Evolutionary conservation across 2,329 filamentous ascomycete genomes (phyloP), one percentile per base, ranked within the genome.

Genomic region (Penicillium sp.): DNA sequence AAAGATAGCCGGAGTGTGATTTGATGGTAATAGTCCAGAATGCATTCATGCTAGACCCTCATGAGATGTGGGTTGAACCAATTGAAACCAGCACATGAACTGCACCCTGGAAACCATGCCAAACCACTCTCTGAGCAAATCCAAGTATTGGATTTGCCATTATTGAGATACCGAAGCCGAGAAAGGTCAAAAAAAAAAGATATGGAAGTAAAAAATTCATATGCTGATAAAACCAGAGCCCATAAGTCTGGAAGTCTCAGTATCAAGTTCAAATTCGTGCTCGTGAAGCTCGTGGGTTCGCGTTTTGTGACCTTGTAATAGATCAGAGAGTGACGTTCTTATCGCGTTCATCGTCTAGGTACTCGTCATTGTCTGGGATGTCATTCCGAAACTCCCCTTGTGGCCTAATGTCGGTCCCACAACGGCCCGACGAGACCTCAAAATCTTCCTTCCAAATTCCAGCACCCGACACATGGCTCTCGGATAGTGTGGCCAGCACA

Each of bases 221-320:
- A 63, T 53, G 59, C 60, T 56, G 49, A 62, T 48, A 52, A 41
- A 19, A 38, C 42, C 41, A 51, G 58, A 49, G 54, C 31, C 41
- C 52, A 21, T 25, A 17, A 50, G 31, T 52, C 58, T 57, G 49
- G 53, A 55, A 54, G 57, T 63, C 49, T 66, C 58, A 60, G 60
- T 61, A 49, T 60, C 60, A 66, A 66, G 53, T 64, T 72, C 71
- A 55, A 41, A 59, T 72, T 65, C 29, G 65, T 68, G 63, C 66
- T 70, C 70, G 61, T 73, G 66, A 70, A 62, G 62, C 64, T 71
- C 66, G 65, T 70, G 61, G 58, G 66, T 68, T 67, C 65, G 65
- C 68, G 54, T 68, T 66, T 66, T 65, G 62, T 71, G 60, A 59
- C 61, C 57, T 73, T 64, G 50, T 68, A 61, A 64, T 56, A 47